Evolutionary conservation across 108 stramenopile species (phyloP), one percentile per base, ranked within the genome.

Genomic region (Schizochytrium sp.): DNA sequence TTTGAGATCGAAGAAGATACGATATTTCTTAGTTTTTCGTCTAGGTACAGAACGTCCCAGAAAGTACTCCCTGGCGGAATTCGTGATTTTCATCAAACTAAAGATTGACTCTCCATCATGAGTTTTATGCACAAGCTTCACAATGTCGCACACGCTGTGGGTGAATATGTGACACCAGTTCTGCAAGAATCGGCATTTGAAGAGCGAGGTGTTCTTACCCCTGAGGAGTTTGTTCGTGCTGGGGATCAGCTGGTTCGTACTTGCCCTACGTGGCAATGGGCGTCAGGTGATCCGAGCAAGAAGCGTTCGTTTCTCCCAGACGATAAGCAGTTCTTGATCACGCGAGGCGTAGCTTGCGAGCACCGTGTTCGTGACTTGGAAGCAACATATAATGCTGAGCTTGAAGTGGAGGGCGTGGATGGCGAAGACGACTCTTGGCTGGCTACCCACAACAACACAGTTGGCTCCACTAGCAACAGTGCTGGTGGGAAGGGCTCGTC

Each of bases 181-280:
- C 93, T 96, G 61, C 95, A 95, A 89, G 90, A 92, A 61, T 95
- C 95, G 40, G 96, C 95, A 83, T 98, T 98, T 91, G 88, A 96
- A 41, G 94, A 95, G 76, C 94, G 95, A 61, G 98, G 98, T 7
- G 97, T 98, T 10, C 90, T 98, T 72, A 98, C 98, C 38, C 98
- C 98, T 44, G 96, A 97, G 89, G 98, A 98, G 90, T 97, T 97
- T 90, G 95, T 97, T 46, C 64, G 61, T 17, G 97, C 97, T 28
- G 97, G 98, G 5, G 98, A 98, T 89, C 96, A 97, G 90, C 91
- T 98, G 8, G 96, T 98, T 50, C 95, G 93, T 90, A 93, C 93
- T 57, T 97, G 97, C 89, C 98, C 98, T 38, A 96, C 97, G n/a
- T 98, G 98, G 98, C 89, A 90, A 12, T 98, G 89, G 97, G 95